Evolutionary conservation across 2,329 filamentous ascomycete species (phyloP), one percentile per base, ranked within the genome.

Genomic region (Amesomyces nigricolor): DNA sequence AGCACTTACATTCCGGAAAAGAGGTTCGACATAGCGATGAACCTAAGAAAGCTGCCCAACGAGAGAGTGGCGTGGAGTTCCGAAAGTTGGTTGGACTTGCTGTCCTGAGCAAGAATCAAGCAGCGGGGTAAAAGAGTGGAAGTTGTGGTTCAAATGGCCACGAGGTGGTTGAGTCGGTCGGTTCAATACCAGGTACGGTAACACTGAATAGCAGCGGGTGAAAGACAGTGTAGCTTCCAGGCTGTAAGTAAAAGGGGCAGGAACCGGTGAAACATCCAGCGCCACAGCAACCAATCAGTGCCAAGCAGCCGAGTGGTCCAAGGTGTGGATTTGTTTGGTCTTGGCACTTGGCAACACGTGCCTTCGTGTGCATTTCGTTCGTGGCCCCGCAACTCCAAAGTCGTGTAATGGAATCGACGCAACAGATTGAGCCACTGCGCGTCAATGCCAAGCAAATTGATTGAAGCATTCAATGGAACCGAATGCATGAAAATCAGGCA

Each of bases 1-100:
- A n/a, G 11, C 46, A 57, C 65, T 66, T 55, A 67, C 65, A 67
- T 63, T 59, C 66, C 66, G 38, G 66, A 67, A 59, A 67, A 66
- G 16, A 67, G 60, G 62, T 66, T 67, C 29, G 66, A 64, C 66
- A 67, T 67, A 45, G 51, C 59, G 53, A 43, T 22, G 14, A 38
- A 44, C 7, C 26, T 13, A 17, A 2, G 19, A 40, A 3, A 40
- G 37, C 13, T 5, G 26, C 16, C n/a, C 11, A n/a, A 37, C 9
- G 45, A n/a, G 7, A n/a, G 45, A 35, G 14, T 14, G 45, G 14
- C 16, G 35, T 44, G 29, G 30, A 32, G 14, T 3, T 13, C 26
- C 22, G 35, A 38, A 46, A 39, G 19, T 19, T 43, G 22, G 19
- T 16, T 35, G 14, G 11, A 11, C 3, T 46, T 29, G 17, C 26